Conservation (phyloP, 345 rosid species). For the Moricandia arvensis region DNA sequence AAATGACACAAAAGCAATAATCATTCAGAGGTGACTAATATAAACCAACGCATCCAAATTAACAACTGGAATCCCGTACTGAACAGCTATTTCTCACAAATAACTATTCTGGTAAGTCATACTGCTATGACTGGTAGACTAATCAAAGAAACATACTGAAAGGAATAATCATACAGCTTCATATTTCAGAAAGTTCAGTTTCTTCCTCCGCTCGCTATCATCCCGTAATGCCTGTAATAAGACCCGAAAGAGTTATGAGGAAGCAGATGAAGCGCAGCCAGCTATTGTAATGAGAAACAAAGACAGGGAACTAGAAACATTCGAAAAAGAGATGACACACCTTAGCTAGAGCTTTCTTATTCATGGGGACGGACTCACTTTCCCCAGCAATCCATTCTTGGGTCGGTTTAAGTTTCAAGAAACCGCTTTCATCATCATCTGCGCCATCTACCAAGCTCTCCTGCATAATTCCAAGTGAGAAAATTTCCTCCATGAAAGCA, state of each 20-base stretch:
- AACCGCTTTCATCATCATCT: slow-evolving; percentile 64
- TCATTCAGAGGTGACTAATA: background rate
- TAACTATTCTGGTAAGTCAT: background rate
- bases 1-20: slow-evolving; percentile 16
- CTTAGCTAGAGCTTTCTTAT: slow-evolving; percentile 69
- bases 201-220: slow-evolving; percentile 82
- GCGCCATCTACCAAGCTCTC: slow-evolving; percentile 29
- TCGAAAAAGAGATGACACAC: slow-evolving; percentile 34
- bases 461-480: slow-evolving; percentile 34
- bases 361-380: slow-evolving; percentile 59
- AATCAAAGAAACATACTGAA: slow-evolving; percentile 38
- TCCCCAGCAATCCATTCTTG: slow-evolving; percentile 74
- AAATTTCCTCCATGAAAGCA: background rate
- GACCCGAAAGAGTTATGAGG: slow-evolving; percentile 19
- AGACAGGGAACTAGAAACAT: background rate
- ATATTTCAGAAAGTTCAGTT: slow-evolving; percentile 76
- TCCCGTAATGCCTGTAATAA: slow-evolving; percentile 59
- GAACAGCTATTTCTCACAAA: background rate
- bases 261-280: background rate
- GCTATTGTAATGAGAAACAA: background rate
- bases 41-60: background rate
- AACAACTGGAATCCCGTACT: background rate
- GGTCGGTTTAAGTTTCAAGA: slow-evolving; percentile 70
- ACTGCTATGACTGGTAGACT: slow-evolving; percentile 18
- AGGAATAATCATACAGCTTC: slow-evolving; percentile 77